These are phyloP conservation scores for Elaeagnus macrophylla DNA, from an alignment of 306 rosid genomes.

Conservation along the genomic window DNA sequence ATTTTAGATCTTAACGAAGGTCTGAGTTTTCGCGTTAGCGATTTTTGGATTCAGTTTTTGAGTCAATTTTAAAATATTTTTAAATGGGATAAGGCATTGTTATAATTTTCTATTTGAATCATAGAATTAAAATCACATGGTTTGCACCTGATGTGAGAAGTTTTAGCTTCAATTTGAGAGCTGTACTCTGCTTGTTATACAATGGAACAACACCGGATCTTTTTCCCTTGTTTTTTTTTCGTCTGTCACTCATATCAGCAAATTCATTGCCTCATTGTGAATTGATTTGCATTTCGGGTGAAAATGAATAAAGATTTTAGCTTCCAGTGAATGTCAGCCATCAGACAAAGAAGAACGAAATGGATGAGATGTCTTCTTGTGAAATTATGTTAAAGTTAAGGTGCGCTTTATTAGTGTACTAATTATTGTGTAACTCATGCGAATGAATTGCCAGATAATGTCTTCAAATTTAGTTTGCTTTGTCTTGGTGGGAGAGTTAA, in stretches of 20 bases:
- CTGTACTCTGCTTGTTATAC: slow-evolving; percentile 8
- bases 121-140: neutral
- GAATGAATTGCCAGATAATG: no score
- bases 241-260: slow-evolving; percentile 8
- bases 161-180: slow-evolving; percentile 6
- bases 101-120: slow-evolving; percentile 4
- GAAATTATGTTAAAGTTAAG: no score
- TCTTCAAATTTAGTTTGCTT: no score
- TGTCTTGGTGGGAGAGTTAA: no score
- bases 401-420: no score
- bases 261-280: slow-evolving; percentile 1
- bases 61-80: neutral
- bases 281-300: no score
- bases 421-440: no score
- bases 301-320: no score
- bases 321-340: no score
- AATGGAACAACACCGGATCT: neutral
- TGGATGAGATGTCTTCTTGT: no score
- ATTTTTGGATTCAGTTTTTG: slow-evolving; percentile 4
- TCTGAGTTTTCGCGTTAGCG: slow-evolving; percentile 24
- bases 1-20: slow-evolving; percentile 19
- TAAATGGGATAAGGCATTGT: neutral
- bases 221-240: neutral
- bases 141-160: neutral
- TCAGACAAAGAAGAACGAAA: no score